A percentile compares a stretch with the other conserved stretches of the same genome.
phyloP scores from a whole-genome alignment of 768 basidiomycete genomes.

The Hericium rajendrae region DNA sequence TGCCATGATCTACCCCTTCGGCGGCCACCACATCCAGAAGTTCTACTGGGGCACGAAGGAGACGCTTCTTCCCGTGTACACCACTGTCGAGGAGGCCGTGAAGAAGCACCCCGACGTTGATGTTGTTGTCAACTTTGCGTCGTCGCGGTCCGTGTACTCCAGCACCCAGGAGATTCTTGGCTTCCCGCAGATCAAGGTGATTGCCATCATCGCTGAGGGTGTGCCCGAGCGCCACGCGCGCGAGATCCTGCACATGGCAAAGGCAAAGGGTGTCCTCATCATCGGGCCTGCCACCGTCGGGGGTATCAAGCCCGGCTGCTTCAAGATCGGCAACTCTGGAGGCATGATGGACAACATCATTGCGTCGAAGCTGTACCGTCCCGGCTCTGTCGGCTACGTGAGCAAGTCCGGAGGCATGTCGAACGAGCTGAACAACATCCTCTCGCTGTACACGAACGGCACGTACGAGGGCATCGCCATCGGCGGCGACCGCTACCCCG shows the following conservation, averaged over 20 bases:
- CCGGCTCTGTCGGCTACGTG: conserved; percentile 96
- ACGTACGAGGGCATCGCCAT: conserved; percentile 99
- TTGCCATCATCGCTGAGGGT: conserved; percentile 97
- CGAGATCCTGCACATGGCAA: conserved; percentile 86
- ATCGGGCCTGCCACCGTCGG: conserved; percentile 97
- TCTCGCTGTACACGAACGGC: conserved; percentile 92
- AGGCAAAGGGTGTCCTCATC: conserved; percentile 82
- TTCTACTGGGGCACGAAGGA: conserved; percentile 99
- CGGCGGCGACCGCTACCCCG: conserved; percentile 98
- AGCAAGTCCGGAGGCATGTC: conserved; percentile 99
- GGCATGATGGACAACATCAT: conserved; percentile 99
- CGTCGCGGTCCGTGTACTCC: conserved; percentile 86
- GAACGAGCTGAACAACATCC: conserved; percentile 99
- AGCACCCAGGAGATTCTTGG: conserved; percentile 89
- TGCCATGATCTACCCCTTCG: conserved; percentile 99
- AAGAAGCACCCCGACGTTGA: conserved; percentile 95
- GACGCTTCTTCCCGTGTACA: conserved; percentile 96
- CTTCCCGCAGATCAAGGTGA: conserved; percentile 54
- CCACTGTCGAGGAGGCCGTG: conserved; percentile 80
- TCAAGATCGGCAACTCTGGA: conserved; percentile 99
- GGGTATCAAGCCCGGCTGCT: conserved; percentile 99
- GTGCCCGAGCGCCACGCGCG: conserved; percentile 96
- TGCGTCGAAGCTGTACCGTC: conserved; percentile 94
- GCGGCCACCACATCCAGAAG: conserved; percentile 99
- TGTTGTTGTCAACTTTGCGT: conserved; percentile 97